These are phyloP conservation scores for Typha latifolia DNA, from an alignment of 176 grass and related monocot species.

Conservation along the genomic window DNA sequence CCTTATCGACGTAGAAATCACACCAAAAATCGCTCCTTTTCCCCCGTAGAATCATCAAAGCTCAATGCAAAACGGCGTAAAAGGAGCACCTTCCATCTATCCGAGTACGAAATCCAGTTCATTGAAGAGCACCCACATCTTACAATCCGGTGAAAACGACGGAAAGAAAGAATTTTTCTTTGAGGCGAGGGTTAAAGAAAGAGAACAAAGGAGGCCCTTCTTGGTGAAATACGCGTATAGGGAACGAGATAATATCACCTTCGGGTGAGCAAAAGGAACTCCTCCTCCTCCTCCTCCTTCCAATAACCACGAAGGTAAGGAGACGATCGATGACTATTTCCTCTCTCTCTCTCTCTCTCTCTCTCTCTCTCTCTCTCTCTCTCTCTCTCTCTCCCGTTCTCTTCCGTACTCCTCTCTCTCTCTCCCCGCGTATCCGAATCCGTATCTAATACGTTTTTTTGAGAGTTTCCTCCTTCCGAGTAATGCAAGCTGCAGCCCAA, in stretches of 20 bases:
- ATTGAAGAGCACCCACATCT: neutral
- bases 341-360: no score
- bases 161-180: neutral
- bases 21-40: conserved; percentile 3
- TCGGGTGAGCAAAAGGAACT: neutral
- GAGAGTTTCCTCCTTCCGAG: no score
- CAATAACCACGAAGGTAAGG: neutral
- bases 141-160: neutral
- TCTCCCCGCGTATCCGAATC: no score
- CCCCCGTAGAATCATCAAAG: neutral
- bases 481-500: no score
- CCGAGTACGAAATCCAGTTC: neutral
- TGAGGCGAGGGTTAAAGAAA: neutral
- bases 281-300: neutral
- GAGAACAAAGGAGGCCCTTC: neutral
- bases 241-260: no score
- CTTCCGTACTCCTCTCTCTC: no score
- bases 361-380: no score
- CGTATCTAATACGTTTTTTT: no score
- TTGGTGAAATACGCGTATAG: no score
- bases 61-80: neutral
- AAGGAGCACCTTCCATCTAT: neutral
- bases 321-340: no score
- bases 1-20: neutral
- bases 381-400: no score